Percentiles rank a stretch among this genome's conserved stretches.
Evolutionary conservation across 2,329 filamentous ascomycete species (phyloP).

Genomic region (Pseudogymnoascus sp.): DNA sequence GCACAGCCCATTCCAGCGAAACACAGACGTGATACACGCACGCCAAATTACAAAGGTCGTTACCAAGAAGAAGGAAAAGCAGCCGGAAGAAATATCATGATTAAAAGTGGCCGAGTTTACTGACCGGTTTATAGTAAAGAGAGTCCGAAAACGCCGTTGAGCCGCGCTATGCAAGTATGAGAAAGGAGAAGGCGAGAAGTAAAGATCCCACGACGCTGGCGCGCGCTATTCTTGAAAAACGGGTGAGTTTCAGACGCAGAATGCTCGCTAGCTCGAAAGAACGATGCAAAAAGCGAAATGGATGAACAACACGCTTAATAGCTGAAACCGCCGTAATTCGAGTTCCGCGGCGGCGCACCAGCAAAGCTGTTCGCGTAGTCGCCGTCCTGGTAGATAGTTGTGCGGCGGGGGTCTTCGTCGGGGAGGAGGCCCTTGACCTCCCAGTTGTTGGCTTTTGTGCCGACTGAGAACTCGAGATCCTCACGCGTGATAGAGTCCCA

Average conservation of each 20-base stretch:
- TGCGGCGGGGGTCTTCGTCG: constrained; percentile 27
- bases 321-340: constrained; percentile 28
- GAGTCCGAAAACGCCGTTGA: constrained; percentile 1
- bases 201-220: not conserved
- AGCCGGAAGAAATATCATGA: not conserved
- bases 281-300: not conserved
- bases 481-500: constrained; percentile 99
- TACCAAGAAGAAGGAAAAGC: not conserved
- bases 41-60: not conserved
- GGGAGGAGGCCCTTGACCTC: constrained; percentile 83
- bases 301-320: constrained; percentile 18
- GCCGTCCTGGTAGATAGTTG: constrained; percentile 27
- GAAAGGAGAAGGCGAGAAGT: constrained; percentile 4
- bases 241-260: not conserved
- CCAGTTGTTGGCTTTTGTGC: constrained; percentile 93
- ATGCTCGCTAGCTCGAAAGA: not conserved
- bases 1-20: not conserved
- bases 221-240: not conserved
- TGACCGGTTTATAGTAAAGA: not conserved
- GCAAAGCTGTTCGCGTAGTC: constrained; percentile 23
- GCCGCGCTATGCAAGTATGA: constrained; percentile 8
- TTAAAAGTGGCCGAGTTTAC: not conserved
- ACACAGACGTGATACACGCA: not conserved
- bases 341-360: constrained; percentile 22
- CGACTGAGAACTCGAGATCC: constrained; percentile 96